Evolutionary conservation across 1,284 basidiomycete genomes (phyloP).

Genomic region (Lentinula novae-zelandiae): DNA sequence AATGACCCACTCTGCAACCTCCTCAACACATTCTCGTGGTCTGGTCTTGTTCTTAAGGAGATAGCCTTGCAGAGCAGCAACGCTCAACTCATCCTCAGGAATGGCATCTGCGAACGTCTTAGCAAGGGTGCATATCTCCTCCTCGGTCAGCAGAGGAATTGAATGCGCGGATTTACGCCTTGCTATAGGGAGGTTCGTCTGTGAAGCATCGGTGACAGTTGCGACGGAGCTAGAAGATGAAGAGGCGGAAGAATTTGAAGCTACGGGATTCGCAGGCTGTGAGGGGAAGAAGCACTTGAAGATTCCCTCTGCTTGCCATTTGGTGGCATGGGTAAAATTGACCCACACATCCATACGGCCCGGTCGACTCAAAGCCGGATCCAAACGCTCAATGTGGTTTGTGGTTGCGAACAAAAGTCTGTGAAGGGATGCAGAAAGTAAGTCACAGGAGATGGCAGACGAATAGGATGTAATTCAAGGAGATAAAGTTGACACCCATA

Average conservation of each 20-base stretch:
- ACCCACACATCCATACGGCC: constrained; percentile 88
- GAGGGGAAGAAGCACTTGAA: constrained; percentile 83
- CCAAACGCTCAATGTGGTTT: constrained; percentile 83
- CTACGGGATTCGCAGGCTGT: constrained; percentile 14
- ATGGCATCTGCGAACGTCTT: constrained; percentile 75
- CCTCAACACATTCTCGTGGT: constrained; percentile 75
- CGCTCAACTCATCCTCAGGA: constrained; percentile 79
- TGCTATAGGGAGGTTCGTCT: constrained; percentile 63
- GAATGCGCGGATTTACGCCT: constrained; percentile 58
- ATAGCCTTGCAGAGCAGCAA: constrained; percentile 82
- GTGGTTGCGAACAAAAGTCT: constrained; percentile 80
- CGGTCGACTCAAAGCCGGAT: constrained; percentile 76
- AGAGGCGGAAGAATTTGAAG: constrained; percentile 18
- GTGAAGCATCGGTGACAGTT: constrained; percentile 41
- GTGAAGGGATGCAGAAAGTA: constrained; percentile 6
- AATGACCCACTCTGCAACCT: constrained; percentile 69
- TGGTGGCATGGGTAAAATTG: constrained; percentile 83
- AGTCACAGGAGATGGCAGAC: neutral
- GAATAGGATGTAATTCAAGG: neutral
- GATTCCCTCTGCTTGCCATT: constrained; percentile 84
- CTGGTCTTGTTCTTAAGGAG: constrained; percentile 82
- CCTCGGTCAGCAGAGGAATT: constrained; percentile 68
- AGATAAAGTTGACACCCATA: constrained; percentile 6
- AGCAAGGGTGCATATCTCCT: constrained; percentile 69
- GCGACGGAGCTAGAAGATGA: constrained; percentile 25